A percentile compares a stretch with the other conserved stretches of the same genome.
These are phyloP conservation scores for Thraustochytrium sp. DNA, from an alignment of 352 stramenopile genomes.

Conservation along the genomic window DNA sequence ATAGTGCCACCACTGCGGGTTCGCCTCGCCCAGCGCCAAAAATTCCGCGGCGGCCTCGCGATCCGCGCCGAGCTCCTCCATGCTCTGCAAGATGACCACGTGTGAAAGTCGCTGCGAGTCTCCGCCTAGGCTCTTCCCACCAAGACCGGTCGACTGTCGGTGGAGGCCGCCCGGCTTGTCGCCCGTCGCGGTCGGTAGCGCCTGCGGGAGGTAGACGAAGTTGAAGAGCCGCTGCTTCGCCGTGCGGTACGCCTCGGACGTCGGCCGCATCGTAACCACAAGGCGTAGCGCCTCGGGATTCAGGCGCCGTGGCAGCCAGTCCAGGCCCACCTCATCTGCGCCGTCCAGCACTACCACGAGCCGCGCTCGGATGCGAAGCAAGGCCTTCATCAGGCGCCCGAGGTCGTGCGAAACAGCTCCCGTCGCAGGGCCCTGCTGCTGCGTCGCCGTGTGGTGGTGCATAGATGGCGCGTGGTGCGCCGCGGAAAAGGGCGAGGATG, in stretches of 20 bases:
- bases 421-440: too few species aligned
- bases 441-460: too few species aligned
- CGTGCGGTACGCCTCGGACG: neutral
- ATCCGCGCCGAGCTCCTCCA: neutral
- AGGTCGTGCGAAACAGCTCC: too few species aligned
- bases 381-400: neutral
- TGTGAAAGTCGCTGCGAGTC: too few species aligned
- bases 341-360: neutral
- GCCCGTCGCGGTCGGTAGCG: too few species aligned
- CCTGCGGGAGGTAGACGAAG: neutral
- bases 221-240: constrained; percentile 26
- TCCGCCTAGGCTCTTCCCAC: too few species aligned
- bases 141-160: too few species aligned
- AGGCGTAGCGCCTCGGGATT: neutral
- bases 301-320: neutral
- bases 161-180: too few species aligned
- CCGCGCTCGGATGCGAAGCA: neutral
- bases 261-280: neutral
- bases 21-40: neutral
- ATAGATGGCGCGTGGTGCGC: too few species aligned
- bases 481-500: too few species aligned
- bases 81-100: neutral
- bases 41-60: neutral
- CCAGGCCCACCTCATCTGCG: neutral
- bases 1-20: constrained; percentile 8